Evolutionary conservation across 345 rosid species (phyloP), one percentile per base, ranked within the genome.

Genomic region (Geranium brycei): DNA sequence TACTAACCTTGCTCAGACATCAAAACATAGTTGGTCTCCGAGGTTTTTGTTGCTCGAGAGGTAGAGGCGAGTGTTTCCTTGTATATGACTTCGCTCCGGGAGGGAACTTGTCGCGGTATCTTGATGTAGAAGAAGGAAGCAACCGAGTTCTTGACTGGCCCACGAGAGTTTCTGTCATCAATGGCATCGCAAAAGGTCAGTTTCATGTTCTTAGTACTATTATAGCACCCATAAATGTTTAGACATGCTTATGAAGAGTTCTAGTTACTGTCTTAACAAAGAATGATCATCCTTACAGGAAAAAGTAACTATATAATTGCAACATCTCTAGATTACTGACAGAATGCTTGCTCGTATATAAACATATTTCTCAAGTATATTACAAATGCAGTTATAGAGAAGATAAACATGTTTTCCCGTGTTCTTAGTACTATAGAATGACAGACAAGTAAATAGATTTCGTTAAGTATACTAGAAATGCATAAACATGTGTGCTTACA

Each of bases 181-280:
- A 64, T 69, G 95, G 97, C 81, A 91, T 88, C 19, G 96, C 99
- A 12, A 83, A 80, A 81, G 99, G 98, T 91, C 57, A 61, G 82
- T 57, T 51, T 16, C 30, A 17, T 23, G 17, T 51, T 17, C 19
- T 63, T 63, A 30, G 57, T 31, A 5, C 1, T 17, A 23, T 23
- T 23, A 23, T 23, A 23, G 28, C 28, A 23, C 28, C 28, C 28
- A 23, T 23, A 23, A 23, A 57, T 59, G 6, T 2, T 55, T 12
- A 10, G 51, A 62, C 7, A 30, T 47, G 19, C 55, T 63, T 19
- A 17, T 47, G 8, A 57, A 31, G 28, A 17, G 28, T 14, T 15
- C 17, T 8, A 18, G 64, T 47, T 61, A 31, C 28, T 19, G 12
- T 16, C 47, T 8, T 51, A 10, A 38, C 6, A 38, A 38, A 10